These are phyloP conservation scores for Pseudogymnoascus sp. DNA, from an alignment of 2,329 filamentous ascomycete genomes.

Conservation along the genomic window DNA sequence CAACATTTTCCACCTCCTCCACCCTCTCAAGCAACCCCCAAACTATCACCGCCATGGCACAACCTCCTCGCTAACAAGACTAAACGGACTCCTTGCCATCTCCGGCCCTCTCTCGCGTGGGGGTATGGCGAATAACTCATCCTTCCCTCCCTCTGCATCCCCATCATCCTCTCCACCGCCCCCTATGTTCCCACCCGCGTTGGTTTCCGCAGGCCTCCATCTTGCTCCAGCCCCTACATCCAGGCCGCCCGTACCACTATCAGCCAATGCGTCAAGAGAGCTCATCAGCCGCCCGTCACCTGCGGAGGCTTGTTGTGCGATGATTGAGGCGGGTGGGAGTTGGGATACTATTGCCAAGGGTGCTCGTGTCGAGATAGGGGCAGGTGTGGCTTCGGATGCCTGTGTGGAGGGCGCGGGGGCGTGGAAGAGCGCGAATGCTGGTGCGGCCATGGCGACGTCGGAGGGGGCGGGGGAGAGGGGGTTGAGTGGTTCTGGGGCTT, in stretches of 20 bases:
- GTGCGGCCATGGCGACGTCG: conserved; percentile 16
- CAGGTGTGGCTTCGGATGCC: too few relatives aligned
- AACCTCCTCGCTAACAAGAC: conserved; percentile 31
- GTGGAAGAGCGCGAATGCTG: conserved; percentile 19
- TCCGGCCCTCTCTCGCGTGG: conserved; percentile 81
- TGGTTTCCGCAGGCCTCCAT: neutral
- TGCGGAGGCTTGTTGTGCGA: conserved; percentile 18
- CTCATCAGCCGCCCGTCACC: conserved; percentile 18
- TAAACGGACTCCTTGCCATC: conserved; percentile 76
- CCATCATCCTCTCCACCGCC: conserved; percentile 21
- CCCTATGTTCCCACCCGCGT: neutral
- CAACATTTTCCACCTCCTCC: neutral
- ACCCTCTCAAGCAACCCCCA: neutral
- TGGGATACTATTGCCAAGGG: conserved; percentile 21
- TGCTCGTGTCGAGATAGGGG: too few relatives aligned
- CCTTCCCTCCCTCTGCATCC: conserved; percentile 50
- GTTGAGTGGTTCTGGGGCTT: neutral
- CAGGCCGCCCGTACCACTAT: conserved; percentile 27
- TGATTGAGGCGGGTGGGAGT: conserved; percentile 20
- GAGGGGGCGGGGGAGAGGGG: conserved; percentile 12
- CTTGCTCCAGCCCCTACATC: neutral
- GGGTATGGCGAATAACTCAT: conserved; percentile 79
- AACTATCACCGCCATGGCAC: conserved; percentile 20
- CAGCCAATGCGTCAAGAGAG: conserved; percentile 29
- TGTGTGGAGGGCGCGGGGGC: conserved; percentile 4